Evolutionary conservation across 352 stramenopile genomes (phyloP), one percentile per base, ranked within the genome.

Genomic region (Phytophthora lateralis): DNA sequence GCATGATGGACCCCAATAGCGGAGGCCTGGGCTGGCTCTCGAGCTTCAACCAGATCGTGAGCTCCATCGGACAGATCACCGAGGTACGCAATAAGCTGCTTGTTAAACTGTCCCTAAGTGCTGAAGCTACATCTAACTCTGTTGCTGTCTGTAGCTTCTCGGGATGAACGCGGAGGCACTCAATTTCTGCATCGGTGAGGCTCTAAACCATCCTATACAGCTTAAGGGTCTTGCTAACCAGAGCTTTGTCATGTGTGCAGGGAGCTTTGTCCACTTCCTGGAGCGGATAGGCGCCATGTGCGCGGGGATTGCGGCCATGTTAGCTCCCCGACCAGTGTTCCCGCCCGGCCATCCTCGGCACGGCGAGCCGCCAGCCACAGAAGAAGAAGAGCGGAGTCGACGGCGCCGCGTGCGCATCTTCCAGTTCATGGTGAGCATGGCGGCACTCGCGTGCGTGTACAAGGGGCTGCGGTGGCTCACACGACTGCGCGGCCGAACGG

Each of bases 211-310:
- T 18, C n/a, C n/a, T 41, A 18, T 18, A 12, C 14, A 37, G 7
- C 8, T 12, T 37, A 37, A 37, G 35, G 1, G 6, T 14, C 15
- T 43, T 52, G 15, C 27, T 57, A 54, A 60, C 35, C 34, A 34
- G 5, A 32, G 34, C 17, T 27, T 45, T 56, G 44, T 15, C 2
- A 10, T 32, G 15, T 37, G 11, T 51, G 12, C 52, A 87, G 79
- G 78, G 5, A 93, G 81, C 51, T 94, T 91, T 60, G 82, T 94
- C 7, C 73, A 94, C 49, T 94, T 93, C 54, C 52, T 93, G n/a
- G 85, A 94, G 64, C 75, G 83, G 39, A 91, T 93, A 76, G 81
- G 78, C 52, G 80, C 73, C 41, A 90, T 93, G 80, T 90, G 78
- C 24, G 82, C 81, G 1, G 73, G 76, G 18, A 81, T 89, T 41